Conservation (phyloP, 306 rosid species). For the Amphicarpaea edgeworthii region DNA sequence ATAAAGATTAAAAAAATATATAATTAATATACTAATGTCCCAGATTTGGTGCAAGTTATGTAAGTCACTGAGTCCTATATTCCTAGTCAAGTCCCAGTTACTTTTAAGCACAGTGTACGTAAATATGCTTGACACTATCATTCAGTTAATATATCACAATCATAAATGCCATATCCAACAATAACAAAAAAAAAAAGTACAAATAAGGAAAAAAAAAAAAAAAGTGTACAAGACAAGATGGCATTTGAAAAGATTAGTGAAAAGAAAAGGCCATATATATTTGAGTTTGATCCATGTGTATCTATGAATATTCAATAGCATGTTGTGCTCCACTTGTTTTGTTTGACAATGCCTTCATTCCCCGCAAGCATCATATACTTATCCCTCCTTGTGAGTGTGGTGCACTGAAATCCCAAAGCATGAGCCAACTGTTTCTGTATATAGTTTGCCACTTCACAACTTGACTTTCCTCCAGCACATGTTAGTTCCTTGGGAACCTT, state of each 20-base stretch:
- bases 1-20: too few species aligned
- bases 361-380: conserved; percentile 97
- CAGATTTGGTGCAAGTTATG: background rate
- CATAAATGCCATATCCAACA: background rate
- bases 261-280: background rate
- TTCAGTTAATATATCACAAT: conserved; percentile 11
- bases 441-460: conserved; percentile 84
- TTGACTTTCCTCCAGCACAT: conserved; percentile 71
- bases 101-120: background rate
- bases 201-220: background rate
- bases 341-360: conserved; percentile 76
- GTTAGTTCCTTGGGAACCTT: conserved; percentile 67
- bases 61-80: background rate
- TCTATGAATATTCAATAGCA: conserved; percentile 4
- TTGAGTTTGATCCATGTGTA: too few species aligned
- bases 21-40: background rate
- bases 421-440: conserved; percentile 70
- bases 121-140: conserved; percentile 1
- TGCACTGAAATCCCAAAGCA: conserved; percentile 92
- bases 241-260: background rate
- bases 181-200: background rate
- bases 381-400: conserved; percentile 77
- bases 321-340: conserved; percentile 43
- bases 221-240: background rate
- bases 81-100: background rate